Evolutionary conservation across 2,329 filamentous ascomycete species (phyloP).

Genomic region (Salinomyces thailandicus): DNA sequence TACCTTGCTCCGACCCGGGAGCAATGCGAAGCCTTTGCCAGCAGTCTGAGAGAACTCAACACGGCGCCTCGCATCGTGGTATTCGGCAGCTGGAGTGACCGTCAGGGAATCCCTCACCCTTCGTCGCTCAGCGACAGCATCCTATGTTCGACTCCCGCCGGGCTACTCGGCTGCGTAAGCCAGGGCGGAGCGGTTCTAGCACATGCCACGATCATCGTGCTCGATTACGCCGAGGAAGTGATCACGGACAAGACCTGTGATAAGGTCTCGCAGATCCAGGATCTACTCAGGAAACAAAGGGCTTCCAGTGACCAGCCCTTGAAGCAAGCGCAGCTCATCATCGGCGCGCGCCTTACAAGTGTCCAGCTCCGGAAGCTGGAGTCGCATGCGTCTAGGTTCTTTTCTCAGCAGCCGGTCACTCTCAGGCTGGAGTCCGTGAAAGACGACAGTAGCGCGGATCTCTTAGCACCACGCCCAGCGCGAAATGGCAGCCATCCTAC

Average conservation of each 20-base stretch:
- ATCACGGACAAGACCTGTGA: background rate
- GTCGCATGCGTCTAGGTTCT: no score
- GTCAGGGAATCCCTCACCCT: background rate
- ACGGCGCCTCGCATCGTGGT: background rate
- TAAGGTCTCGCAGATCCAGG: background rate
- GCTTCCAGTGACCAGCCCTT: no score
- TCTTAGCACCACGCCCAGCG: no score
- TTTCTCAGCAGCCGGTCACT: no score
- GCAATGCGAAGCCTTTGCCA: background rate
- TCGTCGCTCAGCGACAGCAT: background rate
- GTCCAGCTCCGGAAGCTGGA: no score
- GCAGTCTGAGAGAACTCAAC: background rate
- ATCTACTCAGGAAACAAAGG: background rate
- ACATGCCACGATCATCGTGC: background rate
- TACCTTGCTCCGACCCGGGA: background rate
- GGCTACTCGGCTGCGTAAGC: background rate
- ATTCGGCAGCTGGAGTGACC: background rate
- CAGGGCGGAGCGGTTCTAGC: background rate
- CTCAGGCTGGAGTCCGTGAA: no score
- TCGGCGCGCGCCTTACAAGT: background rate
- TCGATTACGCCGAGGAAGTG: background rate
- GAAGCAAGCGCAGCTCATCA: background rate
- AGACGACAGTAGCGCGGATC: no score
- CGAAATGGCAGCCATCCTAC: no score
- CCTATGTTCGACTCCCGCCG: background rate